Evolutionary conservation across 495 filamentous ascomycete species (phyloP).

Genomic region (Melanomma pulvis-pyrius): DNA sequence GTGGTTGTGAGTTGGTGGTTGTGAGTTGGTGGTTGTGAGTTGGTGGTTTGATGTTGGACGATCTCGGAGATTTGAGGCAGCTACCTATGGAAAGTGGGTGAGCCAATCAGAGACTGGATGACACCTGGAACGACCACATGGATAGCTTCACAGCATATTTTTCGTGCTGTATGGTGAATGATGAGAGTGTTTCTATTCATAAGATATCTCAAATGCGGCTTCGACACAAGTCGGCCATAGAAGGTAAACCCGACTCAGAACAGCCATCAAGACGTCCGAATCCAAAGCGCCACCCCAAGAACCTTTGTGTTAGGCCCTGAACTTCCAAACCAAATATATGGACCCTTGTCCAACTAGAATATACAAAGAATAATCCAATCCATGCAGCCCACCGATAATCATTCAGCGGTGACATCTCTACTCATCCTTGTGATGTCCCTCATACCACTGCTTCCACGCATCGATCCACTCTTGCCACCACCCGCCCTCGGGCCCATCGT

Average conservation of each 20-base stretch:
- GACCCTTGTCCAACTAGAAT: neutral
- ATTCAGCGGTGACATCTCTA: no score
- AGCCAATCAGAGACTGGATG: neutral
- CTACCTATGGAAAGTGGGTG: neutral
- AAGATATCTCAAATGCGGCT: no score
- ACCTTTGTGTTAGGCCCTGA: neutral
- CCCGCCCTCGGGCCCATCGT: neutral
- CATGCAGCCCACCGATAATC: no score
- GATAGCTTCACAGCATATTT: neutral
- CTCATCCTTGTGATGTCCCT: no score
- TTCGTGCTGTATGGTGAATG: neutral
- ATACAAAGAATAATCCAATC: no score
- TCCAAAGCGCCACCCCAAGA: neutral
- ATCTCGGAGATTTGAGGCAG: neutral
- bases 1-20: neutral
- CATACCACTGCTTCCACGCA: neutral
- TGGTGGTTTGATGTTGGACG: neutral
- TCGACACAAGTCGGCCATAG: no score
- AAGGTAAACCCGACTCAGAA: neutral
- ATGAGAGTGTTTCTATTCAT: neutral
- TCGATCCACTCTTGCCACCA: neutral
- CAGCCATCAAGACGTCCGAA: neutral
- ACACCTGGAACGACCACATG: neutral
- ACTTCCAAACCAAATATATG: neutral
- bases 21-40: neutral